Conservation (phyloP, 2,329 filamentous ascomycete species). For the Ploettnerulaceae sp. region DNA sequence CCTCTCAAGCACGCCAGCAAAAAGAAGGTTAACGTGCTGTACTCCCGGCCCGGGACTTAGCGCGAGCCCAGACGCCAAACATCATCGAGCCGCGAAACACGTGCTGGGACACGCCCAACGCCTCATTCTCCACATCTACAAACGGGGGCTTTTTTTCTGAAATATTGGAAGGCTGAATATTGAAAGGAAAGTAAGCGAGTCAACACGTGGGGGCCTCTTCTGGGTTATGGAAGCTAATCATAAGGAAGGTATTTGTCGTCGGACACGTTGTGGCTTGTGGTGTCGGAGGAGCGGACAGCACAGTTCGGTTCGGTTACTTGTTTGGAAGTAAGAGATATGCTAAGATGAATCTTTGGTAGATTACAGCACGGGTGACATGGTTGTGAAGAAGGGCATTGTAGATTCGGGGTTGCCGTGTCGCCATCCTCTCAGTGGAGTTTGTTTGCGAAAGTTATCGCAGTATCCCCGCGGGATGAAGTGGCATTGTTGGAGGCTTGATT, state of each 20-base stretch:
- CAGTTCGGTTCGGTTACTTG: too few species aligned
- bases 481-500: too few species aligned
- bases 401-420: background rate
- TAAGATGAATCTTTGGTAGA: background rate
- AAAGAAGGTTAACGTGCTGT: too few species aligned
- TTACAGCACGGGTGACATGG: background rate
- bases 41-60: too few species aligned
- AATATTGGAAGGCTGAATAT: background rate
- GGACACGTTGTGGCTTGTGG: too few species aligned
- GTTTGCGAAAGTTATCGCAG: background rate
- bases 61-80: background rate
- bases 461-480: background rate
- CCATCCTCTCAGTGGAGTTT: background rate
- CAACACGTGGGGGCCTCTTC: too few species aligned
- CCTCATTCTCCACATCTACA: background rate
- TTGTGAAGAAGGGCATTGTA: background rate
- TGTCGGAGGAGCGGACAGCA: too few species aligned
- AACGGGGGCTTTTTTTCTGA: background rate
- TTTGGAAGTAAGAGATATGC: too few species aligned
- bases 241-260: too few species aligned
- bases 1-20: background rate
- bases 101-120: background rate
- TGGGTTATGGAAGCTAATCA: too few species aligned
- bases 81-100: constrained; percentile 3
- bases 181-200: too few species aligned